Conservation (phyloP, 73 alveolate genomes). For the Diophrys appendiculata region DNA sequence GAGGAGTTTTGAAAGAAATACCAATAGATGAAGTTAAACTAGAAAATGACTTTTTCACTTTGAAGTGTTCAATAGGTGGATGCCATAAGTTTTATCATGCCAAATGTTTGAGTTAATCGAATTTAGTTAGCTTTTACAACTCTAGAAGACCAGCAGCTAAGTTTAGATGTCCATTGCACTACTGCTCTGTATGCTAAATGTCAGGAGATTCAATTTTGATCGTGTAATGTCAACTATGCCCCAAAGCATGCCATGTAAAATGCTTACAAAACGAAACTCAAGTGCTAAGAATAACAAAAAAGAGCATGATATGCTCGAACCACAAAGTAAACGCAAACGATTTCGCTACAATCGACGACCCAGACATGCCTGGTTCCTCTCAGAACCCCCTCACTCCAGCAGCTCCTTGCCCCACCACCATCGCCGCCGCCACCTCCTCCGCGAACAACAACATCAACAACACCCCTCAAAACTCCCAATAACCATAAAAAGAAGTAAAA, state of each 20-base stretch:
- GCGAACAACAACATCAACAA: too few species aligned
- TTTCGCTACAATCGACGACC: background rate
- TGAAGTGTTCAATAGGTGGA: conserved; percentile 52
- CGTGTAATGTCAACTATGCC: conserved; percentile 61
- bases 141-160: conserved; percentile 34
- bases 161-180: conserved; percentile 71
- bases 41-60: conserved; percentile 6
- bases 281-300: conserved; percentile 52
- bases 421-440: too few species aligned
- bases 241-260: conserved; percentile 62
- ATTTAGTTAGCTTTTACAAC: conserved; percentile 38
- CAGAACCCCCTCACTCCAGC: too few species aligned
- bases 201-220: conserved; percentile 60
- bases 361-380: conserved; percentile 15
- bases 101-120: conserved; percentile 42
- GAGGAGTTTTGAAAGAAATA: background rate
- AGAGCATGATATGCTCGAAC: conserved; percentile 52
- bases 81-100: conserved; percentile 65
- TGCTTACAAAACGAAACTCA: conserved; percentile 40
- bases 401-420: too few species aligned
- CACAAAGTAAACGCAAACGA: conserved; percentile 15
- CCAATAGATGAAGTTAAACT: conserved; percentile 3
- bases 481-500: too few species aligned
- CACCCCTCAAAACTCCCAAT: too few species aligned
- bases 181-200: conserved; percentile 56